Evolutionary conservation across 163 green algal species (phyloP).

Genomic region (Chloromonas sp.): DNA sequence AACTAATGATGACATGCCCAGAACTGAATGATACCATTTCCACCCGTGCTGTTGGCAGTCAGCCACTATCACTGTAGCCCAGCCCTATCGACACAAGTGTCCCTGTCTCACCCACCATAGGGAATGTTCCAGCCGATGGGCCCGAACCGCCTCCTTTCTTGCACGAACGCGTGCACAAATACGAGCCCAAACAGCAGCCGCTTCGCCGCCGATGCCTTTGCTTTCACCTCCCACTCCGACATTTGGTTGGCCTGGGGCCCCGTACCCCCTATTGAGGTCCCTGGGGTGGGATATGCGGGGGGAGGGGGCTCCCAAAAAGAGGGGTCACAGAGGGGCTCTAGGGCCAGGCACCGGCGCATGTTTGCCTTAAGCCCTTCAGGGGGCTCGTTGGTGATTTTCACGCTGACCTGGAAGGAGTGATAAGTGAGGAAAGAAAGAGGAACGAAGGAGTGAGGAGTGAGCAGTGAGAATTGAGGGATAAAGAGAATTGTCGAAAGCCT

Average conservation of each 20-base stretch:
- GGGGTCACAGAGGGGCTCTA: conserved; percentile 49
- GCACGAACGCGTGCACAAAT: conserved; percentile 66
- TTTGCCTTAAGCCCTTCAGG: conserved; percentile 62
- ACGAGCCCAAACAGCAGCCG: conserved; percentile 60
- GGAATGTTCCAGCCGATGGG: conserved; percentile 80
- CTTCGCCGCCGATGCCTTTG: conserved; percentile 37
- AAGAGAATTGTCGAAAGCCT: too few relatives aligned
- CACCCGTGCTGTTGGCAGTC: too few relatives aligned
- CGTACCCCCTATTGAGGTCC: too few relatives aligned
- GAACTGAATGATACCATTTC: too few relatives aligned
- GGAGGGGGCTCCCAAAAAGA: conserved; percentile 50
- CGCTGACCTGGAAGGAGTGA: conserved; percentile 37
- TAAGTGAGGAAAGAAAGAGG: too few relatives aligned
- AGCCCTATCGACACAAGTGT: background rate
- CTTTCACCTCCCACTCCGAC: background rate
- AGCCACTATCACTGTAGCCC: too few relatives aligned
- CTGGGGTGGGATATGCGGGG: too few relatives aligned
- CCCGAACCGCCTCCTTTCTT: conserved; percentile 69
- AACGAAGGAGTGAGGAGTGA: too few relatives aligned
- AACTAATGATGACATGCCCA: too few relatives aligned
- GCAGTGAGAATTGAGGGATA: too few relatives aligned
- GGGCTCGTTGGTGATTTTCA: conserved; percentile 73
- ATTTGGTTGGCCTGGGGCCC: background rate
- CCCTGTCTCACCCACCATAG: conserved; percentile 42
- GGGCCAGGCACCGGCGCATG: conserved; percentile 54